A percentile compares a stretch with the other conserved stretches of the same genome.
Conservation (phyloP, 163 green algal genomes). For the Trebouxiophyceae sp. region DNA sequence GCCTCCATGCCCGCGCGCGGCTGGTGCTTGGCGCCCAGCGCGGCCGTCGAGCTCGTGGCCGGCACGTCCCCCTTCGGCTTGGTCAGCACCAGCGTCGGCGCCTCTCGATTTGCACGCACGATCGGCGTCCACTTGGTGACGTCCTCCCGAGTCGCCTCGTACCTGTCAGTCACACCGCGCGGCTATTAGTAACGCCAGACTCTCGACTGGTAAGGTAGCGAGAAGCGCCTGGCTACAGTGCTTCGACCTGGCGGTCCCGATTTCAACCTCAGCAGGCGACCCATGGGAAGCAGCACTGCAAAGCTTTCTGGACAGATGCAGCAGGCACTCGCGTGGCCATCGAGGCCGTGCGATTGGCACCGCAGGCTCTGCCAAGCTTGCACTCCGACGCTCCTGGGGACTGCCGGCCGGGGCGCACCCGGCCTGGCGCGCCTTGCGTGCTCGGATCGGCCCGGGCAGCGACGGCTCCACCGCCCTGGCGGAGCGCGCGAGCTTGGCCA, state of each 20-base stretch:
- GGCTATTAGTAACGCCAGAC: too few species aligned
- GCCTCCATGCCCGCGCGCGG: slow-evolving; percentile 71
- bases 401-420: slow-evolving; percentile 20
- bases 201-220: too few species aligned
- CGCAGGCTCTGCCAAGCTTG: too few species aligned
- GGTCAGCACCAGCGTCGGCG: slow-evolving; percentile 76
- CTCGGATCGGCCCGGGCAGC: slow-evolving; percentile 55
- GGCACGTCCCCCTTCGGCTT: slow-evolving; percentile 26
- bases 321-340: too few species aligned
- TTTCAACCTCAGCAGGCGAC: too few species aligned
- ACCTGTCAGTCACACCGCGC: too few species aligned
- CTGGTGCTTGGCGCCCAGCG: slow-evolving; percentile 50
- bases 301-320: too few species aligned
- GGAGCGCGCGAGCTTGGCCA: slow-evolving; percentile 47
- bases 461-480: slow-evolving; percentile 39
- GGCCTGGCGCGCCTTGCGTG: slow-evolving; percentile 69
- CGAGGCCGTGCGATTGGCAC: too few species aligned
- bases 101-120: slow-evolving; percentile 92
- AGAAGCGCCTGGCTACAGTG: too few species aligned
- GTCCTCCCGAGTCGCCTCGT: slow-evolving; percentile 73
- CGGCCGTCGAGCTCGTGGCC: slow-evolving; percentile 51
- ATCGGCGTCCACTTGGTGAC: slow-evolving; percentile 85
- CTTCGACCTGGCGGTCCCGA: too few species aligned
- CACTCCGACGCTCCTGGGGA: too few species aligned
- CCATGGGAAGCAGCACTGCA: too few species aligned